A percentile compares a stretch with the other conserved stretches of the same genome.
Evolutionary conservation across 2,329 filamentous ascomycete species (phyloP).

Genomic region (Aspergillus fructus): DNA sequence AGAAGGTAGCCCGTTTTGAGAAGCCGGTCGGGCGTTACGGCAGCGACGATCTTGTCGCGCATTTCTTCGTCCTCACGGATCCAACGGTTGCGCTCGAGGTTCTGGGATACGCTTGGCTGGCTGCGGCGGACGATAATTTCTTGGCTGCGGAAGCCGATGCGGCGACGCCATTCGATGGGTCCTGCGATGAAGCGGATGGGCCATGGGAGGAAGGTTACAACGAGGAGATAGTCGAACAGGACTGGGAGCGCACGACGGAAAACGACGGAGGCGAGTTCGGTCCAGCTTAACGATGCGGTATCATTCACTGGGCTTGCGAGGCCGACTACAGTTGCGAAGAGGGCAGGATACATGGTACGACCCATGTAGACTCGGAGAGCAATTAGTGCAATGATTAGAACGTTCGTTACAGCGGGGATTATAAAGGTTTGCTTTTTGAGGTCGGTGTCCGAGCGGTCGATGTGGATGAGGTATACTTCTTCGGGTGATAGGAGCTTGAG

Average conservation of each 20-base stretch:
- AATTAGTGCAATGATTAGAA: constrained; percentile 64
- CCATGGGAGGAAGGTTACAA: constrained; percentile 70
- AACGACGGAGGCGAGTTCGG: constrained; percentile 58
- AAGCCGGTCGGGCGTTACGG: constrained; percentile 66
- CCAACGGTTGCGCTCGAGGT: constrained; percentile 51
- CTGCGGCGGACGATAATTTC: constrained; percentile 82
- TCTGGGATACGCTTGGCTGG: constrained; percentile 64
- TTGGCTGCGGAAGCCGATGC: constrained; percentile 70
- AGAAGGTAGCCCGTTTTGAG: constrained; percentile 85
- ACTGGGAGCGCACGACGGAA: constrained; percentile 63
- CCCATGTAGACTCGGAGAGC: constrained; percentile 67
- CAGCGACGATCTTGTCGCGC: constrained; percentile 61
- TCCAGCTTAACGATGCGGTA: constrained; percentile 56
- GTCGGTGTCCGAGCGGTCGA: constrained; percentile 67
- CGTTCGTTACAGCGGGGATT: constrained; percentile 75
- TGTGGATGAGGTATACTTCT: constrained; percentile 80
- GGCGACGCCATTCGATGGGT: constrained; percentile 71
- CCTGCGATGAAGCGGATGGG: constrained; percentile 68
- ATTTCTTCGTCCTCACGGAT: constrained; percentile 54
- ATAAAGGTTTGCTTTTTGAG: constrained; percentile 83
- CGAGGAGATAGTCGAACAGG: constrained; percentile 69
- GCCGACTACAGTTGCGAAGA: constrained; percentile 65
- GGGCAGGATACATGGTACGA: constrained; percentile 68
- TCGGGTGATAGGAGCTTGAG: constrained; percentile 63
- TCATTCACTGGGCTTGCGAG: constrained; percentile 65